Base-by-base conservation (phyloP, 2,329 filamentous ascomycete species). In the Biscogniauxia mediterranea region DNA sequence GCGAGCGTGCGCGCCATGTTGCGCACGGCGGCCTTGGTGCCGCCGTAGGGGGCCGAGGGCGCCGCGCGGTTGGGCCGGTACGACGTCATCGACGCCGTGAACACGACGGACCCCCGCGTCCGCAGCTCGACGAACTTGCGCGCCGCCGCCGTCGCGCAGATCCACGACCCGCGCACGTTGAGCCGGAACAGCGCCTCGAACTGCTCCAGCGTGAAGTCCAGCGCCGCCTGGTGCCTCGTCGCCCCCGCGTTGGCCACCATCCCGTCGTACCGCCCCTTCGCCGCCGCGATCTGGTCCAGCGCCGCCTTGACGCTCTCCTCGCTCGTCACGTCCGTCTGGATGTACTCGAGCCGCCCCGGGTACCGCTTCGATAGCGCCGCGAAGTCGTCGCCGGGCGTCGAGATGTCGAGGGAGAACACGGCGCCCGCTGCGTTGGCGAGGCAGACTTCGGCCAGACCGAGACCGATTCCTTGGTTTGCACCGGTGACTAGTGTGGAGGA, bases 11-110 rank as follows among this genome's bases (percentile, higher is more conserved):
- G 75, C 17, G 73, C 71, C 71, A 78, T 77, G 66, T 77, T 77
- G 23, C 74, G 71, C 17, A 77, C 71, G 17, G 77, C 79, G 20
- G 75, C 79, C 69, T 82, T 81, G 56, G 77, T 79, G 17, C 73
- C 77, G 46, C 77, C 77, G 52, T 81, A 81, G 0, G 80, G 78
- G 0, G 81, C 81, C 5, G 81, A 83, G 1, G 81, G 82, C 9
- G 79, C 81, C 15, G 80, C 81, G 19, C 80, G 73, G 68, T 82
- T 81, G 1, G 79, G 79, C 1, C 79, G 75, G 67, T 83, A 80
- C 2, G 74, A 77, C 2, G 80, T 79, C 79, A 82, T 82, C 61
- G 72, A 76, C 1, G 79, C 76, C 5, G 80, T 82, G 68, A 81
- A 79, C 56, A 82, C 78, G 58, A 78, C 74, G 59, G 69, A 71